Conservation (phyloP, 2,329 filamentous ascomycete species). For the Geosmithia morbida region DNA sequence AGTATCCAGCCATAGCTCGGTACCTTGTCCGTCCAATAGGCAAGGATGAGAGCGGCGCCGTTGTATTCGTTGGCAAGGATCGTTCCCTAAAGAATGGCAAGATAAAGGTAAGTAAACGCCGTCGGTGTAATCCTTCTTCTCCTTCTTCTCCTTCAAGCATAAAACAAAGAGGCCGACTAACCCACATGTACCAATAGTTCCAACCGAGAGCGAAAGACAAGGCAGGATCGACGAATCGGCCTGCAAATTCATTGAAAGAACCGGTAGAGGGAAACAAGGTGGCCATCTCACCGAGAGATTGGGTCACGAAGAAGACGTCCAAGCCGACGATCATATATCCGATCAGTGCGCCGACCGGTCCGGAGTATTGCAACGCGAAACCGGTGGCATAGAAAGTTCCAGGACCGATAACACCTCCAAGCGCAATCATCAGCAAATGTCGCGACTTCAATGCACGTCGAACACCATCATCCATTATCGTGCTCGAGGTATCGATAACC, state of each 20-base stretch:
- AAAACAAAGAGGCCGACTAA: not conserved
- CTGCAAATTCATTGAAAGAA: constrained; percentile 5
- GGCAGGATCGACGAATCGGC: constrained; percentile 4
- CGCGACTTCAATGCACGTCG: constrained; percentile 55
- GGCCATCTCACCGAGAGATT: constrained; percentile 4
- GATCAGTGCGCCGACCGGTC: constrained; percentile 57
- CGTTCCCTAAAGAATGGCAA: constrained; percentile 3
- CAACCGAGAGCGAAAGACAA: constrained; percentile 5
- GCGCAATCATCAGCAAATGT: constrained; percentile 51
- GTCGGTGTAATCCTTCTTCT: too few relatives aligned
- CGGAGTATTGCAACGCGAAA: constrained; percentile 51
- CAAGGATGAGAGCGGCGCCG: not conserved
- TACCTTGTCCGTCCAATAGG: constrained; percentile 3
- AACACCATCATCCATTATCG: constrained; percentile 28
- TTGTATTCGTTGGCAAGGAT: constrained; percentile 2
- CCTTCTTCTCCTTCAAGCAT: too few relatives aligned
- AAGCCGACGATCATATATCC: constrained; percentile 59
- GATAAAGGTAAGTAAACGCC: not conserved
- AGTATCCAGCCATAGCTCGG: constrained; percentile 5
- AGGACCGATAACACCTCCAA: constrained; percentile 50
- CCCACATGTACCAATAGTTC: constrained; percentile 6
- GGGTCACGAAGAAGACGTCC: constrained; percentile 31
- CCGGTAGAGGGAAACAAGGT: constrained; percentile 4
- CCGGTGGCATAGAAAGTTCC: constrained; percentile 60
- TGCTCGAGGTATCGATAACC: not conserved